Evolutionary conservation across 768 basidiomycete species (phyloP), one percentile per base, ranked within the genome.

Genomic region (Leucocoprinus leucothites): DNA sequence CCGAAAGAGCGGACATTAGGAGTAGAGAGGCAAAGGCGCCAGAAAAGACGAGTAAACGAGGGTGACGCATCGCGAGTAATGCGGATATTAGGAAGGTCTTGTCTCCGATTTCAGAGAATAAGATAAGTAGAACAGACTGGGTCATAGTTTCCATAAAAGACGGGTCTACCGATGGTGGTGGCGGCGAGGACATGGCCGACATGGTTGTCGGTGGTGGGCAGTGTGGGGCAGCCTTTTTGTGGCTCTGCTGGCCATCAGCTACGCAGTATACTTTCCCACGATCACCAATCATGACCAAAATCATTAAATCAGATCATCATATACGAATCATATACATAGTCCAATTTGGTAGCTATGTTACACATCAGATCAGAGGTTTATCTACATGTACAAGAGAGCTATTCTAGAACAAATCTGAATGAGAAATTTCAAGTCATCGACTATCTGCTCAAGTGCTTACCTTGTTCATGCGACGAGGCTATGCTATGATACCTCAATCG

Each of bases 41-140:
- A 0, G 77, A 76, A 66, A 98, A 98, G 57, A 99, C 94, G 54
- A 85, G 71, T 42, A 87, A 61, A 19, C 95, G 86, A 1, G 94
- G 87, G 67, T 97, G 94, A 6, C 93, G 87, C 85, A 94, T 94
- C 9, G 95, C 94, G 63, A 83, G 89, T 65, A 86, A 92, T 74
- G 81, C 81, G 24, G 80, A 76, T 48, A 95, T 93, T 48, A 95
- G 93, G 47, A 96, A 87, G 0, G 96, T 98, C 69, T 98, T 97
- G 84, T 98, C 96, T 21, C 96, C 96, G 41, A 95, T 88, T 76
- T 94, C 92, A 2, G 91, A 93, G 66, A 89, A 78, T 31, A 98
- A 87, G 64, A 97, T 98, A 86, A 96, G 94, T 58, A 80, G 69
- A 74, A 94, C 93, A 4, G 92, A 83, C 64, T 93, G 88, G 4